Evolutionary conservation across 2,329 filamentous ascomycete species (phyloP).

Genomic region (Alternaria hordeiaustralica): DNA sequence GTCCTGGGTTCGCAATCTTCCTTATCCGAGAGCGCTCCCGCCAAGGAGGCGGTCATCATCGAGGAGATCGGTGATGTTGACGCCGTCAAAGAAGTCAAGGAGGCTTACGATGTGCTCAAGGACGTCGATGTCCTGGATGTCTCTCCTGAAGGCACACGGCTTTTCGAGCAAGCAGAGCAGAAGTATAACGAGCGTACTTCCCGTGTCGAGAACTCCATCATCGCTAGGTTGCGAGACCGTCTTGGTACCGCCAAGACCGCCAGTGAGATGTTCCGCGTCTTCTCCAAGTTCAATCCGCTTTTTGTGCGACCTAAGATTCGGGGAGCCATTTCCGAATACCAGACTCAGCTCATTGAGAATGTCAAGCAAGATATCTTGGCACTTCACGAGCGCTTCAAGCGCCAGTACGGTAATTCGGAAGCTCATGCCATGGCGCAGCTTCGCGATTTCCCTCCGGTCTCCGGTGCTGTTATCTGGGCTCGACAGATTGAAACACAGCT

Average conservation of each 20-base stretch:
- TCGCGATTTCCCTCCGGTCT: slow-evolving; percentile 92
- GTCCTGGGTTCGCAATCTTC: slow-evolving; percentile 75
- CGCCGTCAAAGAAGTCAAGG: slow-evolving; percentile 92
- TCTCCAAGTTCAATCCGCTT: slow-evolving; percentile 98
- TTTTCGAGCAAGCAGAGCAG: slow-evolving; percentile 93
- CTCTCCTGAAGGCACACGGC: slow-evolving; percentile 83
- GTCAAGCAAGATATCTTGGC: slow-evolving; percentile 95
- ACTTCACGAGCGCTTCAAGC: slow-evolving; percentile 96
- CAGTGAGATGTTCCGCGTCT: slow-evolving; percentile 99
- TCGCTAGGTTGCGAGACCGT: slow-evolving; percentile 88
- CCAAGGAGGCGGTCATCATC: slow-evolving; percentile 67
- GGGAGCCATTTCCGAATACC: slow-evolving; percentile 96
- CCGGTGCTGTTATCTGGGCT: slow-evolving; percentile 96
- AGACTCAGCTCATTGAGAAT: slow-evolving; percentile 96
- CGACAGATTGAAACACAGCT: slow-evolving; percentile 96
- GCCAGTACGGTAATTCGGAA: slow-evolving; percentile 97
- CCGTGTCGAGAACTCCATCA: slow-evolving; percentile 98
- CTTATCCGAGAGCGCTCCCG: slow-evolving; percentile 51
- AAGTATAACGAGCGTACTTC: slow-evolving; percentile 97
- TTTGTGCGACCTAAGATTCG: slow-evolving; percentile 99
- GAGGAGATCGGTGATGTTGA: slow-evolving; percentile 98
- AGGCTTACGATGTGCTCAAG: slow-evolving; percentile 91
- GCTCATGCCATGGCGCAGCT: slow-evolving; percentile 98
- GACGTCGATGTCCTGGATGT: slow-evolving; percentile 96
- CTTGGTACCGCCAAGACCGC: slow-evolving; percentile 95